Evolutionary conservation across 1,139 yeast genomes (phyloP).

Genomic region (Hyphopichia fennica): DNA sequence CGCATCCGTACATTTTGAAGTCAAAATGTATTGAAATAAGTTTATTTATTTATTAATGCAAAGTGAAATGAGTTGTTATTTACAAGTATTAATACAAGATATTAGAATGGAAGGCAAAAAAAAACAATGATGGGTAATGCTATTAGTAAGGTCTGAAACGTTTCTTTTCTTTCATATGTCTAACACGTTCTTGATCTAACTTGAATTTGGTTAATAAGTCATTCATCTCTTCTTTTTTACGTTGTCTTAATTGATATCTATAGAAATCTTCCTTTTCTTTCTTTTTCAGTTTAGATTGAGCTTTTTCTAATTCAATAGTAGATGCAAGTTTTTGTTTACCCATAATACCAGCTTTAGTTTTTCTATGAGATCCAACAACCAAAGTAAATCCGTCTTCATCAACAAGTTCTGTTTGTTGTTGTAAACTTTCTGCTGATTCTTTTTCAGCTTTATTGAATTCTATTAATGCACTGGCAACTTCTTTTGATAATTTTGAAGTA

Average conservation of each 20-base stretch:
- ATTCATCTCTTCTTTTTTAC: conserved; percentile 90
- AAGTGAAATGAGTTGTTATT: background rate
- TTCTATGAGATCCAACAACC: conserved; percentile 84
- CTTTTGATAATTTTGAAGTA: conserved; percentile 43
- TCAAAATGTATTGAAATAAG: background rate
- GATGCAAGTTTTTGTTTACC: conserved; percentile 53
- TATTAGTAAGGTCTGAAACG: conserved; percentile 77
- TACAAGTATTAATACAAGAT: background rate
- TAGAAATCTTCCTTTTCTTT: conserved; percentile 91
- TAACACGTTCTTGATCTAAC: conserved; percentile 85
- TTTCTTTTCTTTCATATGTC: conserved; percentile 74
- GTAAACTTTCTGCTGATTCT: conserved; percentile 59
- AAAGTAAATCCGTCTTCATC: conserved; percentile 94
- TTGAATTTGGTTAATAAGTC: conserved; percentile 80
- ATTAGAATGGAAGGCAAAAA: background rate
- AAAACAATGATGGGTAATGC: background rate
- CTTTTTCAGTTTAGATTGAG: conserved; percentile 58
- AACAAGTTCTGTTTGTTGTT: conserved; percentile 56
- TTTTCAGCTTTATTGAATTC: conserved; percentile 75
- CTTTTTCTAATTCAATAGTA: conserved; percentile 44
- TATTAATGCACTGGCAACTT: conserved; percentile 59
- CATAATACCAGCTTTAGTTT: conserved; percentile 67
- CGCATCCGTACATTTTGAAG: background rate
- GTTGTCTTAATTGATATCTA: conserved; percentile 92
- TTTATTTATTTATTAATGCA: background rate